phyloP scores from a whole-genome alignment of 1,284 basidiomycete genomes.

The Ustilago cynodontis region DNA sequence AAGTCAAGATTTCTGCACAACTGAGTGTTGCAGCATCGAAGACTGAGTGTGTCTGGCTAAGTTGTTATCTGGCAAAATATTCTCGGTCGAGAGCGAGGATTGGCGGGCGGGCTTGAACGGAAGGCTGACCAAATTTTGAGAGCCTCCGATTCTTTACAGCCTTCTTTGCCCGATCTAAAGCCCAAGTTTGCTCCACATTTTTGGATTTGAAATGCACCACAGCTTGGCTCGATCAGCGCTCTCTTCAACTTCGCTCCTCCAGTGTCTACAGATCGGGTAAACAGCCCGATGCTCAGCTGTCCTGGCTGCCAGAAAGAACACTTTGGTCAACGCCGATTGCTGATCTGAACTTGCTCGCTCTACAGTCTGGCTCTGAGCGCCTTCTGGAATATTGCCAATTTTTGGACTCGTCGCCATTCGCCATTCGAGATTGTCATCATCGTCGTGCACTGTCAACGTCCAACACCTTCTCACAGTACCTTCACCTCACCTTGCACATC shows the following conservation, averaged over 20 bases:
- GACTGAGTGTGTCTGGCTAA: too few species aligned
- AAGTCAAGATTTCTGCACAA: neutral
- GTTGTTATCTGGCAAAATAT: slow-evolving; percentile 13
- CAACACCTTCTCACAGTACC: slow-evolving; percentile 2
- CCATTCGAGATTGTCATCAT: slow-evolving; percentile 4
- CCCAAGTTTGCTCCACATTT: neutral
- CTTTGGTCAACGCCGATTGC: slow-evolving; percentile 3
- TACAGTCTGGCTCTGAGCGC: neutral
- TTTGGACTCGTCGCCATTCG: slow-evolving; percentile 45
- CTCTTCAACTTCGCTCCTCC: too few species aligned
- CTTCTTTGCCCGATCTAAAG: neutral
- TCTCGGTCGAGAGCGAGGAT: slow-evolving; percentile 54
- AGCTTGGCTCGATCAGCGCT: slow-evolving; percentile 7
- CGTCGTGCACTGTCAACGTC: slow-evolving; percentile 5
- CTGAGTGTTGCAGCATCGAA: too few species aligned
- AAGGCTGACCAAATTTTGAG: slow-evolving; percentile 14
- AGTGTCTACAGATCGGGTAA: too few species aligned
- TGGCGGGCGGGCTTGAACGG: slow-evolving; percentile 25
- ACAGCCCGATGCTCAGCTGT: neutral
- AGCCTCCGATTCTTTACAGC: too few species aligned
- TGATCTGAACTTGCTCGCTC: neutral
- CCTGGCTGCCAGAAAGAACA: too few species aligned
- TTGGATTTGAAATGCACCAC: slow-evolving; percentile 7
- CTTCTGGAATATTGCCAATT: slow-evolving; percentile 35
- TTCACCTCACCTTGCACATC: slow-evolving; percentile 10